phyloP scores from a whole-genome alignment of 495 filamentous ascomycete genomes.

The Xylaria venustula region DNA sequence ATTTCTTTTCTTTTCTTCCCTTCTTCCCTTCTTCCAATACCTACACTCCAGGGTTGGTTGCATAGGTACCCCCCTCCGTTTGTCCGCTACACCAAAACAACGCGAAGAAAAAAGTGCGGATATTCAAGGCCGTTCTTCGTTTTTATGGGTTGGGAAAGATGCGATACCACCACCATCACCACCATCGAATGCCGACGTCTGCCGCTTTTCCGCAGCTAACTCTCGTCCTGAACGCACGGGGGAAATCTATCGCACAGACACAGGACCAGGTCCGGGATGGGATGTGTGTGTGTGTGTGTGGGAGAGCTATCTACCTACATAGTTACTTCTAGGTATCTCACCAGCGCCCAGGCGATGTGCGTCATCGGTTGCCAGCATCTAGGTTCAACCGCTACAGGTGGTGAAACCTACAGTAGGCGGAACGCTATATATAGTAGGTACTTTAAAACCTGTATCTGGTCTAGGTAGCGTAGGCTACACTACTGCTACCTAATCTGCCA shows the following conservation, averaged over 20 bases:
- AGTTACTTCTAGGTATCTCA: no score
- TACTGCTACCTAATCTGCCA: neutral
- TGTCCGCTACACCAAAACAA: neutral
- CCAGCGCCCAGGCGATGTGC: neutral
- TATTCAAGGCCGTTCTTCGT: neutral
- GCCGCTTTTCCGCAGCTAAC: no score
- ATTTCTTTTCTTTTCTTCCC: neutral
- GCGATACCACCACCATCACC: neutral
- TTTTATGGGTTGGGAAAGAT: neutral
- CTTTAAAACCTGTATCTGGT: no score
- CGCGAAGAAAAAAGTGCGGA: neutral
- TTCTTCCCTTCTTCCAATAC: no score
- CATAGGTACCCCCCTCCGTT: no score
- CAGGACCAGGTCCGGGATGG: neutral
- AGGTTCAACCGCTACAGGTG: neutral
- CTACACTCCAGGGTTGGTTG: neutral
- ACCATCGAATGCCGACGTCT: neutral
- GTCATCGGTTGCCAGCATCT: constrained; percentile 2
- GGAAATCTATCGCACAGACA: neutral
- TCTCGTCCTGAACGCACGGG: neutral
- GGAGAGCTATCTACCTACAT: no score
- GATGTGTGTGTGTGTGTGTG: neutral
- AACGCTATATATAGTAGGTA: constrained; percentile 1
- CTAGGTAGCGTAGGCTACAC: no score
- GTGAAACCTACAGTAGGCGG: neutral